phyloP scores from a whole-genome alignment of 2,329 filamentous ascomycete genomes.

The Fusarium illudens region DNA sequence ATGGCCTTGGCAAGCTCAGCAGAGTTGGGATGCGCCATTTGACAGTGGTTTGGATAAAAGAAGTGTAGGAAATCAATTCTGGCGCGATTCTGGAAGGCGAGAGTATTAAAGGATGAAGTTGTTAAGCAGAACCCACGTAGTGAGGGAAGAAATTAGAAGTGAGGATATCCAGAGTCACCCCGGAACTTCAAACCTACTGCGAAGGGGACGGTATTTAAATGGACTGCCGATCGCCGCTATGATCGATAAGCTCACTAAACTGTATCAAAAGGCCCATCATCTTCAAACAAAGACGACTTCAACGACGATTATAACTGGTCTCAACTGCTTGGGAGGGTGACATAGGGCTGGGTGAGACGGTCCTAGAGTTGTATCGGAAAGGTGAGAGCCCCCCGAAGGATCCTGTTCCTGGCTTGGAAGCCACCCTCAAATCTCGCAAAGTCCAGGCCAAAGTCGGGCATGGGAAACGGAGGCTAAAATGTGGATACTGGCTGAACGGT shows the following conservation, averaged over 20 bases:
- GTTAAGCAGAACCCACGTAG: neutral
- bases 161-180: neutral
- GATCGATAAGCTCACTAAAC: neutral
- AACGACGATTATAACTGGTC: neutral
- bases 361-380: neutral
- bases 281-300: slow-evolving; percentile 2
- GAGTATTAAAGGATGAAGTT: neutral
- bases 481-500: slow-evolving; percentile 9
- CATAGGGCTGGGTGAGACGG: slow-evolving; percentile 11
- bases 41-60: neutral
- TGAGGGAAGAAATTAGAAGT: neutral
- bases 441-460: slow-evolving; percentile 7
- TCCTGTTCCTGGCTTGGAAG: slow-evolving; percentile 12
- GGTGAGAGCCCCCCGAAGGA: slow-evolving; percentile 5
- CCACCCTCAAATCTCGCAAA: slow-evolving; percentile 18
- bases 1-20: slow-evolving; percentile 28
- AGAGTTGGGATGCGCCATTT: slow-evolving; percentile 37
- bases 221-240: neutral
- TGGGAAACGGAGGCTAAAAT: slow-evolving; percentile 24
- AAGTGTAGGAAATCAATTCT: neutral
- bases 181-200: neutral
- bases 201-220: slow-evolving; percentile 15
- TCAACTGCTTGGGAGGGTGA: neutral
- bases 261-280: neutral
- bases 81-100: neutral